phyloP scores from a whole-genome alignment of 2,329 filamentous ascomycete genomes.

The Pezizomycotina sp. region DNA sequence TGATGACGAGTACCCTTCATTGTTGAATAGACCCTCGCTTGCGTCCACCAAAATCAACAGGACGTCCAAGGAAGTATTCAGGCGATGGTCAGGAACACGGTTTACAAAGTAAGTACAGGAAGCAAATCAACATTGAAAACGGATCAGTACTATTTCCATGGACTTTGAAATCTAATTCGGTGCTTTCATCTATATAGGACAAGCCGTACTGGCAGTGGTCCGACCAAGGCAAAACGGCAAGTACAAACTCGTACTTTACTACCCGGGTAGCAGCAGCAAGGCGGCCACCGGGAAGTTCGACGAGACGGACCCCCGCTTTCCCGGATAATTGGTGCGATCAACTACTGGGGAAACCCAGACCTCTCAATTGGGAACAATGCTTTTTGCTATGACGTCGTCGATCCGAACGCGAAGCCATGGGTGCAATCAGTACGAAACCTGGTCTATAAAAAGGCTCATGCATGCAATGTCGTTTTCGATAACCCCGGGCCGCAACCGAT shows the following conservation, averaged over 20 bases:
- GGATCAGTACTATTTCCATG: not conserved
- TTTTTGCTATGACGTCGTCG: slow-evolving; percentile 3
- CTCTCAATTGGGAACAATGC: slow-evolving; percentile 5
- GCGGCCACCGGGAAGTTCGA: slow-evolving; percentile 5
- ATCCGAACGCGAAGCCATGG: not conserved
- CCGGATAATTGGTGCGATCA: slow-evolving; percentile 5
- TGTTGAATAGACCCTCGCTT: slow-evolving; percentile 4
- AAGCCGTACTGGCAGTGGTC: slow-evolving; percentile 1
- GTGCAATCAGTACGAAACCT: not conserved
- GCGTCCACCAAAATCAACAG: slow-evolving; percentile 5
- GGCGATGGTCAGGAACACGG: slow-evolving; percentile 4
- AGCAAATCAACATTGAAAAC: too few species aligned
- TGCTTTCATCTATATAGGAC: not conserved
- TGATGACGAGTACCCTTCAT: not conserved
- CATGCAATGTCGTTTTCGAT: slow-evolving; percentile 5
- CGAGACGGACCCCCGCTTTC: slow-evolving; percentile 1
- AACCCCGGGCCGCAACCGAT: too few species aligned
- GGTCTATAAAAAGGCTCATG: slow-evolving; percentile 3
- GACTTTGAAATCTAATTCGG: not conserved
- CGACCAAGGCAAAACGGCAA: slow-evolving; percentile 4
- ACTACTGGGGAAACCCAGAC: slow-evolving; percentile 7
- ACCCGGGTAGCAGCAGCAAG: slow-evolving; percentile 5
- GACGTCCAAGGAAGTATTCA: slow-evolving; percentile 4
- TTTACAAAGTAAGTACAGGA: slow-evolving; percentile 2
- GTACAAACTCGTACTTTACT: slow-evolving; percentile 5